Conservation (phyloP, 805 yeast genomes). For the Peterozyma xylosa region DNA sequence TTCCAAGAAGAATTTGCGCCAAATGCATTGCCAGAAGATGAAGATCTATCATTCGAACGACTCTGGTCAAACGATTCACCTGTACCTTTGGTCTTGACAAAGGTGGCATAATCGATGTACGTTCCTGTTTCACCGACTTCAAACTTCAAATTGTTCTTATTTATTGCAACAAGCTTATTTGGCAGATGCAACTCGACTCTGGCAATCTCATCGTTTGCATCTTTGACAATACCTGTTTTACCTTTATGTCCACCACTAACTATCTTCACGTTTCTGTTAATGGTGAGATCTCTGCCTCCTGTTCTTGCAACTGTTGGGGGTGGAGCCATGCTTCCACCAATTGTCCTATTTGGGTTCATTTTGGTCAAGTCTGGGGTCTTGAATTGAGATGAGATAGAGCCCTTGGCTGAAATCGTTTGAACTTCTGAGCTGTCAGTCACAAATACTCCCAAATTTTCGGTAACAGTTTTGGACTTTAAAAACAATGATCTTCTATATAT, state of each 20-base stretch:
- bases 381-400: conserved; percentile 48
- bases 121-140: conserved; percentile 55
- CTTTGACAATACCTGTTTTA: conserved; percentile 85
- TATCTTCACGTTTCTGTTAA: conserved; percentile 80
- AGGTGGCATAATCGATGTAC: conserved; percentile 72
- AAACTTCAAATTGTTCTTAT: conserved; percentile 71
- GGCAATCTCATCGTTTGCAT: conserved; percentile 87
- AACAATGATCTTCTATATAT: conserved; percentile 76
- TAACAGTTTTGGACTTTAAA: conserved; percentile 67
- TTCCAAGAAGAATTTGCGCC: conserved; percentile 17
- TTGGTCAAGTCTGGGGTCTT: conserved; percentile 62
- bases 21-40: conserved; percentile 12
- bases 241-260: conserved; percentile 94
- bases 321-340: conserved; percentile 38
- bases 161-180: conserved; percentile 78
- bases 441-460: conserved; percentile 88
- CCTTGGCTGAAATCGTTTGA: conserved; percentile 79
- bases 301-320: conserved; percentile 39
- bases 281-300: conserved; percentile 73
- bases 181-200: conserved; percentile 92
- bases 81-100: conserved; percentile 42
- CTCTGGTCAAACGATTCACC: conserved; percentile 8
- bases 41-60: conserved; percentile 14
- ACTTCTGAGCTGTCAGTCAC: conserved; percentile 71
- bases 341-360: conserved; percentile 75